Conservation (phyloP, 208 protist species). For the Strigomonas culicis region DNA sequence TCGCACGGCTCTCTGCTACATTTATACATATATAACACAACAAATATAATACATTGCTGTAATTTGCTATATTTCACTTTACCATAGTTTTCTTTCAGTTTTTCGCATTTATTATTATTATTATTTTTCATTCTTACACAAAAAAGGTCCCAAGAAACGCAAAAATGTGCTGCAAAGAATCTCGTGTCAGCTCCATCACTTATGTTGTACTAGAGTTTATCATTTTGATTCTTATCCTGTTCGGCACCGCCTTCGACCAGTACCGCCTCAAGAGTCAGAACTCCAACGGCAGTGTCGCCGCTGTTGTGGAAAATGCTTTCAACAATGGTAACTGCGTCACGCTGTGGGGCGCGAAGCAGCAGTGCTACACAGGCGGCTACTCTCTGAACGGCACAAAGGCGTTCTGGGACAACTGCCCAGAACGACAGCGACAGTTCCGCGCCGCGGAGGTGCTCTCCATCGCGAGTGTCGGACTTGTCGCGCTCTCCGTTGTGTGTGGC, state of each 20-base stretch:
- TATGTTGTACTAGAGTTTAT: constrained; percentile 35
- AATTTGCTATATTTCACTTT: too few relatives aligned
- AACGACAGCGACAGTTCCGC: constrained; percentile 29
- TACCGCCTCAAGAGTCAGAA: constrained; percentile 23
- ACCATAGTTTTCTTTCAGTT: too few relatives aligned
- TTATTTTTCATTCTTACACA: too few relatives aligned
- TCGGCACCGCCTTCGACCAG: constrained; percentile 46
- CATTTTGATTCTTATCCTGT: constrained; percentile 35
- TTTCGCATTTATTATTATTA: too few relatives aligned
- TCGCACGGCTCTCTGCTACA: not conserved
- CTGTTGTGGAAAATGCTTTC: constrained; percentile 5
- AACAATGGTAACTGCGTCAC: constrained; percentile 39
- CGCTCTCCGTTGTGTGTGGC: constrained; percentile 23
- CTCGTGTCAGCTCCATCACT: constrained; percentile 21
- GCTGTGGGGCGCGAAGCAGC: constrained; percentile 43
- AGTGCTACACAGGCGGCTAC: constrained; percentile 33
- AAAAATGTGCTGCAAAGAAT: constrained; percentile 14
- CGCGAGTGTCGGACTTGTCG: constrained; percentile 26
- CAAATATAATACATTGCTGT: too few relatives aligned
- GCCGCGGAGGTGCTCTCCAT: constrained; percentile 36
- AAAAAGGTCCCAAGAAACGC: too few relatives aligned
- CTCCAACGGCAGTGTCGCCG: not conserved
- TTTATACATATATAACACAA: too few relatives aligned
- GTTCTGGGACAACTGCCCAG: constrained; percentile 19
- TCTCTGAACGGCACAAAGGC: constrained; percentile 2